These are phyloP conservation scores for Linnemannia elongata DNA, from an alignment of 192 early-diverging fungal genomes.

Conservation along the genomic window DNA sequence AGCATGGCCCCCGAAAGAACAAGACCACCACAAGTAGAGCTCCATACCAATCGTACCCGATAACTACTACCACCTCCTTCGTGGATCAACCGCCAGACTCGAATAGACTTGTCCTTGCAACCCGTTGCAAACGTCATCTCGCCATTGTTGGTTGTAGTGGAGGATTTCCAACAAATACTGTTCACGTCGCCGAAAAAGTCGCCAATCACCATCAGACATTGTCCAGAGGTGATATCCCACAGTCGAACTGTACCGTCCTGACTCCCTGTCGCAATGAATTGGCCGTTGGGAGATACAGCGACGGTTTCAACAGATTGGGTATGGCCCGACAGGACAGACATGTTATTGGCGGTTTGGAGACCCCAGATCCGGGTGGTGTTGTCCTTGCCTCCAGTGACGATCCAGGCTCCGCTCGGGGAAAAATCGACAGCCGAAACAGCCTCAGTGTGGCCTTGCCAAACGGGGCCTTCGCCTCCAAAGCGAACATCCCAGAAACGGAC, in stretches of 20 bases:
- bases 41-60: not conserved
- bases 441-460: not conserved
- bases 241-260: not conserved
- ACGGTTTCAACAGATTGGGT: not conserved
- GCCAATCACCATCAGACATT: not conserved
- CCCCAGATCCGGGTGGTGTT: not conserved
- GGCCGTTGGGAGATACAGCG: not conserved
- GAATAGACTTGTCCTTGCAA: not conserved
- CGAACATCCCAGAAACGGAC: slow-evolving; percentile 16
- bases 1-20: not conserved
- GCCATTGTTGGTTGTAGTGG: not conserved
- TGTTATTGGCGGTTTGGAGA: not conserved
- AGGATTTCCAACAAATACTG: not conserved
- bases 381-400: not conserved
- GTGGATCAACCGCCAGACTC: not conserved
- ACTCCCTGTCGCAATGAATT: not conserved
- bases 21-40: not conserved
- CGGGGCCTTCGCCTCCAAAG: not conserved
- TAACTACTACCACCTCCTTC: not conserved
- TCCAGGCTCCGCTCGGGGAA: not conserved
- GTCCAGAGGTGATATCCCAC: not conserved
- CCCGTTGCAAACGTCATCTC: not conserved
- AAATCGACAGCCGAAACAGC: not conserved
- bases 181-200: not conserved
- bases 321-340: not conserved